These are phyloP conservation scores for Stentor roeselii DNA, from an alignment of 73 alveolate species.

Conservation along the genomic window DNA sequence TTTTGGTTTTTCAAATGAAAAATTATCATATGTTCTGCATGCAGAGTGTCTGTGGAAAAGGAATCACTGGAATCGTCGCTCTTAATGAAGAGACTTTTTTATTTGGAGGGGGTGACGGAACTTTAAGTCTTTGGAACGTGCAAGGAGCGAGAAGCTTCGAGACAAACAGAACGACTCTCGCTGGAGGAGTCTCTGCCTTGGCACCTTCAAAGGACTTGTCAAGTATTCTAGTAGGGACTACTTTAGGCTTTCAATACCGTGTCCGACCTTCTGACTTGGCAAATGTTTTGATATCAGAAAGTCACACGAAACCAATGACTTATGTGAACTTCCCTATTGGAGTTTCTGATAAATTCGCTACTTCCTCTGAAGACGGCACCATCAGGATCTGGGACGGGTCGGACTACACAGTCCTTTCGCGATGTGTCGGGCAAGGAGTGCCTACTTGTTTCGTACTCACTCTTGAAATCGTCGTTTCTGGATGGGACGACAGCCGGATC, in stretches of 20 bases:
- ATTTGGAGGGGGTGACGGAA: slow-evolving; percentile 96
- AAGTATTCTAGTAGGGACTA: slow-evolving; percentile 85
- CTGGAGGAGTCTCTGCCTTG: slow-evolving; percentile 78
- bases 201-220: slow-evolving; percentile 75
- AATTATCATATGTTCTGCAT: slow-evolving; percentile 70
- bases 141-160: slow-evolving; percentile 40
- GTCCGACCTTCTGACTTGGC: slow-evolving; percentile 79
- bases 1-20: slow-evolving; percentile 58
- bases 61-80: slow-evolving; percentile 82
- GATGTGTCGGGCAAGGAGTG: slow-evolving; percentile 69
- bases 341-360: slow-evolving; percentile 89
- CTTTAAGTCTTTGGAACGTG: slow-evolving; percentile 70
- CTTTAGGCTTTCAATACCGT: slow-evolving; percentile 84
- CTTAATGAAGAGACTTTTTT: slow-evolving; percentile 67
- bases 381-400: slow-evolving; percentile 93
- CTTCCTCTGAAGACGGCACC: slow-evolving; percentile 92
- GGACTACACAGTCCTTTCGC: slow-evolving; percentile 85
- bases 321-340: slow-evolving; percentile 77
- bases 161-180: slow-evolving; percentile 65
- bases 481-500: slow-evolving; percentile 94
- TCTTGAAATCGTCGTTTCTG: slow-evolving; percentile 88
- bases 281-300: slow-evolving; percentile 84
- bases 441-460: slow-evolving; percentile 89
- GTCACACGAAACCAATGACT: slow-evolving; percentile 86
- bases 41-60: slow-evolving; percentile 87